Conservation (phyloP, 177 flowering plant genomes). For the Vitis hybrid region DNA sequence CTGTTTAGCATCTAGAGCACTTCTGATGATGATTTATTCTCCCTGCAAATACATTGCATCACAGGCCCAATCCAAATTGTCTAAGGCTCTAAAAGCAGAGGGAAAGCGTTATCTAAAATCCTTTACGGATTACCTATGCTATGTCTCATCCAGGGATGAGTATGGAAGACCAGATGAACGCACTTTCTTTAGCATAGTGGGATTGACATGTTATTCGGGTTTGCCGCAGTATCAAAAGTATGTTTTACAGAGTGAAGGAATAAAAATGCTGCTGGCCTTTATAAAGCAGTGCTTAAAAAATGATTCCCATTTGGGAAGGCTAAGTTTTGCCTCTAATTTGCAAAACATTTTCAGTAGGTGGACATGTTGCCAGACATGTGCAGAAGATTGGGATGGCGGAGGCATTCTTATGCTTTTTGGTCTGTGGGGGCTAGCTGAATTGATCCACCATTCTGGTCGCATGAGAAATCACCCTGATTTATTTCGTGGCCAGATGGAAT, state of each 20-base stretch:
- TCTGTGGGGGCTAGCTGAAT: constrained; percentile 58
- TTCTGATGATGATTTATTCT: constrained; percentile 71
- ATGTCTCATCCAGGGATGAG: constrained; percentile 18
- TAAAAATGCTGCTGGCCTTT: constrained; percentile 32
- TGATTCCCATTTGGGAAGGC: constrained; percentile 28
- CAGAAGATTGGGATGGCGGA: constrained; percentile 65
- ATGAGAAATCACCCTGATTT: constrained; percentile 15
- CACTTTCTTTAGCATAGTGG: constrained; percentile 39
- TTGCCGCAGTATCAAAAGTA: constrained; percentile 41
- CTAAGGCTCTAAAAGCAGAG: constrained; percentile 34
- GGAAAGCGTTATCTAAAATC: constrained; percentile 31
- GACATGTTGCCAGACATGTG: constrained; percentile 50
- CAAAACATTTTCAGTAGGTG: constrained; percentile 20
- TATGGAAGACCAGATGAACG: constrained; percentile 25
- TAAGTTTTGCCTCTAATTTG: constrained; percentile 40
- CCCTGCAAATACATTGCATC: constrained; percentile 64
- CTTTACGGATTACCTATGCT: constrained; percentile 35
- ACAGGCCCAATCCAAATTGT: constrained; percentile 39
- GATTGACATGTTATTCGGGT: constrained; percentile 46
- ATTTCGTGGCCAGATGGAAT: constrained; percentile 14
- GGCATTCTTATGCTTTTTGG: constrained; percentile 52
- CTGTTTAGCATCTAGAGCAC: constrained; percentile 56
- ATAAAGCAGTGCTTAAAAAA: constrained; percentile 45
- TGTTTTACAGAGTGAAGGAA: constrained; percentile 34
- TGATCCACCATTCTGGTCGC: constrained; percentile 33